Base-by-base conservation (phyloP, 164 flowering plant species). In the Aristolochia fimbriata region DNA sequence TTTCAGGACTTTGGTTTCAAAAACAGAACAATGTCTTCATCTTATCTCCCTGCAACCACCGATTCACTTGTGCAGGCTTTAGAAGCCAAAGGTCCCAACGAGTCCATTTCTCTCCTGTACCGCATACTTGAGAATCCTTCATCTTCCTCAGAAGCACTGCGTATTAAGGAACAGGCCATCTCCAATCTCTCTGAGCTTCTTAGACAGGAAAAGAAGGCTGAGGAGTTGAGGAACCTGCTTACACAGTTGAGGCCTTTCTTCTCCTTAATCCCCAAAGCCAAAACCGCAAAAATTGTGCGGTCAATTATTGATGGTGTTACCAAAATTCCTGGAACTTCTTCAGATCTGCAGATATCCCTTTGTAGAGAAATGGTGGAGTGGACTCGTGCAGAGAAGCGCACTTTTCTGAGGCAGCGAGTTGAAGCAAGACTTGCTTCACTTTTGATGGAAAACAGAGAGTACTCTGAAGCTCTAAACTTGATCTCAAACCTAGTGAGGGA, bases 361-460 rank as follows among this genome's bases (percentile, higher is more conserved):
- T 82, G 87, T 76, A 77, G 63, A 64, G 87, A 80, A 66, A 80
- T 77, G 80, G 87, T 80, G 62, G 77, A 74, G 43, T 83, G 88
- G 88, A 80, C 88, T 21, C 81, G 80, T 56, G 78, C 76, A 3
- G 87, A 83, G 64, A 83, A 83, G 75, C 73, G 80, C 27, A 81
- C 85, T 15, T 79, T 83, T 54, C 83, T 83, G 11, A 67, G 83
- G 55, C 85, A 81, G 59, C 74, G 84, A 43, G 81, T 81, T 31
- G 88, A 83, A 68, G 73, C 73, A 37, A 37, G 43, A 37, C 43
- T 37, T 37, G 43, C 43, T 37, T 37, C 10, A 37, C 43, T 37
- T 7, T 37, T 37, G 43, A 37, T 37, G 43, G 43, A 37, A 37
- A 37, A 37, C 12, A 37, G 43, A 37, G 43, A 37, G 12, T 37